Evolutionary conservation across 176 grass and related monocot genomes (phyloP).

Genomic region (Avena eriantha): DNA sequence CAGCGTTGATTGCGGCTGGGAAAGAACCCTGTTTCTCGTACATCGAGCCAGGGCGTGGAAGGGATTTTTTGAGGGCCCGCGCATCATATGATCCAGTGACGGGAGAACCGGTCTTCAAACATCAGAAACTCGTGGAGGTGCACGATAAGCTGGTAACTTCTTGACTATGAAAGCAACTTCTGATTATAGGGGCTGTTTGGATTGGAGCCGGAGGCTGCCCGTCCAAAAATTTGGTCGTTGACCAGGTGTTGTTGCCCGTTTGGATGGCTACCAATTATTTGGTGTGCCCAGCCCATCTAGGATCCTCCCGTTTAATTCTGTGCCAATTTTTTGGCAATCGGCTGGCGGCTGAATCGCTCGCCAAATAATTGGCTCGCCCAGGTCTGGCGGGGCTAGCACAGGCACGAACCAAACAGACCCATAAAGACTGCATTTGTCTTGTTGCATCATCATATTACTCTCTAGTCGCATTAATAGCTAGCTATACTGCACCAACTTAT

Average conservation of each 20-base stretch:
- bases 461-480: not conserved
- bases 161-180: not conserved
- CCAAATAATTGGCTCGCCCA: no score
- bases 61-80: not conserved
- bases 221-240: no score
- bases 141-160: not conserved
- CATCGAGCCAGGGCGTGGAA: not conserved
- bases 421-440: not conserved
- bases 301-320: no score
- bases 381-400: no score
- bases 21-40: constrained; percentile 1
- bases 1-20: not conserved
- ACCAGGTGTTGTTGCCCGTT: no score
- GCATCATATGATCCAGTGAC: not conserved
- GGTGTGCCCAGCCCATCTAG: no score
- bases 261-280: no score
- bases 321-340: no score
- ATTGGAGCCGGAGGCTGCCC: no score
- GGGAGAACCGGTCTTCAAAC: not conserved
- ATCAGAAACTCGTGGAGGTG: not conserved
- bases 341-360: no score
- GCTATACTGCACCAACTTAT: not conserved
- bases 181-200: not conserved
- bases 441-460: not conserved
- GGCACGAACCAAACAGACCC: no score